Evolutionary conservation across 148 eudicot genomes (phyloP).

Genomic region (Chenopodium formosanum): DNA sequence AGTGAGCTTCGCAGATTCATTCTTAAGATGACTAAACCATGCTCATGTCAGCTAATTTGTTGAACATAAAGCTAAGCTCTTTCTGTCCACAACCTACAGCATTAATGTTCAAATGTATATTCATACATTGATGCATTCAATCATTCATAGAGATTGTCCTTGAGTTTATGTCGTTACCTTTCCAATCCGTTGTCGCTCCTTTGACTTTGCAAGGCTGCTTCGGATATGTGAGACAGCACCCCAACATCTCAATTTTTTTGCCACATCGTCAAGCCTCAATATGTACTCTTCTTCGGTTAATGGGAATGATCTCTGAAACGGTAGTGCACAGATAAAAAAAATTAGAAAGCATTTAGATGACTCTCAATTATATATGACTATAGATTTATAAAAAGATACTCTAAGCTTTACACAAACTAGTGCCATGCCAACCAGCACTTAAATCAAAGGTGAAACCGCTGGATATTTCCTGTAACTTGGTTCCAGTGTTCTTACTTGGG

Average conservation of each 20-base stretch:
- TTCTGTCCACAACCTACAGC: not conserved
- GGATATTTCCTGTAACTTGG: not conserved
- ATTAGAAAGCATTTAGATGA: not conserved
- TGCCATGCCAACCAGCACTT: not conserved
- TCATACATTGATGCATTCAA: no score
- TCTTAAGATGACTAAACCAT: not conserved
- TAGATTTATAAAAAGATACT: not conserved
- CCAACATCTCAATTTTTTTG: slow-evolving; percentile 90
- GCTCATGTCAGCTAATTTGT: not conserved
- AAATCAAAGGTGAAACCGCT: not conserved
- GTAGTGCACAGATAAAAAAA: not conserved
- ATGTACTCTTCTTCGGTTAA: slow-evolving; percentile 92
- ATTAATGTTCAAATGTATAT: not conserved
- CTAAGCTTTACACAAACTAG: not conserved
- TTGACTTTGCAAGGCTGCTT: slow-evolving; percentile 63
- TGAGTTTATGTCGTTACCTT: slow-evolving; percentile 48
- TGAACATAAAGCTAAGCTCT: not conserved
- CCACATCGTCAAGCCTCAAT: slow-evolving; percentile 93
- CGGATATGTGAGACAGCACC: slow-evolving; percentile 97
- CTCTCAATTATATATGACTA: not conserved
- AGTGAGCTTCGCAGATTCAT: not conserved
- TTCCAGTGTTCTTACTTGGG: not conserved
- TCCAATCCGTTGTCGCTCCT: slow-evolving; percentile 93
- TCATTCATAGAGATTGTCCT: not conserved
- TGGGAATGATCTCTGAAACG: slow-evolving; percentile 80